phyloP scores from a whole-genome alignment of 2,329 filamentous ascomycete genomes.

The Colletotrichum cuscutae region DNA sequence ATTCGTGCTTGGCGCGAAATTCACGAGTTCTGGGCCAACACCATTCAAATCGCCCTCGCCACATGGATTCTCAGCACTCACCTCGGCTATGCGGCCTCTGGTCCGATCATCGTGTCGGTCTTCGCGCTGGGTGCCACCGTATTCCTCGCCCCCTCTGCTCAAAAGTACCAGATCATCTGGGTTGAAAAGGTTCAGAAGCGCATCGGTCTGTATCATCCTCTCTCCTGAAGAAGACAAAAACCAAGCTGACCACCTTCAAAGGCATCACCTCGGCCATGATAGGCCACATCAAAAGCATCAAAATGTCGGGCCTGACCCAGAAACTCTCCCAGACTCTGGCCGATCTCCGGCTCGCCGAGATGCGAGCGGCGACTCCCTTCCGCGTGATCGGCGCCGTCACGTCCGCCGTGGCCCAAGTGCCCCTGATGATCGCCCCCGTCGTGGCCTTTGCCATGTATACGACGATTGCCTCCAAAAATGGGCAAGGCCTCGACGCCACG shows the following conservation, averaged over 20 bases:
- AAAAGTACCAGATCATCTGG: conserved; percentile 50
- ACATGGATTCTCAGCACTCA: conserved; percentile 46
- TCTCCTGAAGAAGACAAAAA: conserved; percentile 7
- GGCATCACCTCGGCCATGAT: conserved; percentile 56
- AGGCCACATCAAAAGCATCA: conserved; percentile 61
- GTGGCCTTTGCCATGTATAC: conserved; percentile 34
- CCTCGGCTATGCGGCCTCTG: conserved; percentile 46
- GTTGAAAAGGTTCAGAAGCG: conserved; percentile 60
- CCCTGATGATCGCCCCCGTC: conserved; percentile 35
- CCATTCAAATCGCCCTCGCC: conserved; percentile 46
- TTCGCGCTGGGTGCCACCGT: conserved; percentile 41
- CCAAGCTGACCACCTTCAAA: conserved; percentile 31
- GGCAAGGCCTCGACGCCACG: conserved; percentile 22
- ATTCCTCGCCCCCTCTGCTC: conserved; percentile 41
- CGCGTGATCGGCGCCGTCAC: conserved; percentile 47
- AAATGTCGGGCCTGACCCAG: conserved; percentile 59
- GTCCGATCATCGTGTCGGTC: conserved; percentile 45
- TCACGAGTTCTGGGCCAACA: conserved; percentile 50
- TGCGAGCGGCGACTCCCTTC: conserved; percentile 40
- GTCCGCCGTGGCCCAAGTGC: conserved; percentile 45
- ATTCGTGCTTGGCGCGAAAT: conserved; percentile 46
- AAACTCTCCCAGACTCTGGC: conserved; percentile 43
- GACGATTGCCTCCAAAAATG: conserved; percentile 5
- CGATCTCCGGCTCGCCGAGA: conserved; percentile 36
- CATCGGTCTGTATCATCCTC: conserved; percentile 51